Evolutionary conservation across 139 green algal genomes (phyloP), one percentile per base, ranked within the genome.

Genomic region (Picochlorum sp.): DNA sequence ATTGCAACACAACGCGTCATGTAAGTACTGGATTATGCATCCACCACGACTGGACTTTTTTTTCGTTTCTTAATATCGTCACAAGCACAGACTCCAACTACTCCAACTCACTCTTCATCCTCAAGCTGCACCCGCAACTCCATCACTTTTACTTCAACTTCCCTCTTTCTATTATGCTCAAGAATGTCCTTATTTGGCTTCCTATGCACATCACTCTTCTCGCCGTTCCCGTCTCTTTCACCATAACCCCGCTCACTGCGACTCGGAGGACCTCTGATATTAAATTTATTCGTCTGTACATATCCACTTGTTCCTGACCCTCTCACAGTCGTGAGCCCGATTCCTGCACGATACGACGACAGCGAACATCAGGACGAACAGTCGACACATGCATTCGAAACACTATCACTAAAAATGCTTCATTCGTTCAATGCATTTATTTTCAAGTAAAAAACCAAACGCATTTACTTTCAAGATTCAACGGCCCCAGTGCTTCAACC

Each of bases 221-320:
- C 29, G 7, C 68, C 50, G 12, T 45, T 33, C 6, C 63, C 57
- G 2, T 53, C 41, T 10, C 50, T 41, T 20, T 67, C 37, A 44
- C 36, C 4, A 20, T 16, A 20, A 1, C 39, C 39, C 9, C 18
- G 14, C 4, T 54, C 57, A 25, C 68, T 33, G 2, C n/a, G 18
- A 7, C 45, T 50, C 18, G 61, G 64, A 12, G 12, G 29, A 3
- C 67, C 54, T 10, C 84, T 69, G 25, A 95, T 51, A 67, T 93
- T 90, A 69, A 98, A 98, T 60, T 89, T 89, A 68, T 97, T 98
- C 29, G 61, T 77, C 68, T 90, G 79, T 7, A 98, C 90, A 87
- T 98, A 85, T 8, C 92, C 92, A 44, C 77, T 93, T 3, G 91
- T 98, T 2, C 92, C 92, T 0, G 81, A 85, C 13, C 92, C 92